Percentiles rank a stretch among this genome's conserved stretches.
Conservation (phyloP, 192 early-diverging fungal genomes). For the Oehlia diaphana region DNA sequence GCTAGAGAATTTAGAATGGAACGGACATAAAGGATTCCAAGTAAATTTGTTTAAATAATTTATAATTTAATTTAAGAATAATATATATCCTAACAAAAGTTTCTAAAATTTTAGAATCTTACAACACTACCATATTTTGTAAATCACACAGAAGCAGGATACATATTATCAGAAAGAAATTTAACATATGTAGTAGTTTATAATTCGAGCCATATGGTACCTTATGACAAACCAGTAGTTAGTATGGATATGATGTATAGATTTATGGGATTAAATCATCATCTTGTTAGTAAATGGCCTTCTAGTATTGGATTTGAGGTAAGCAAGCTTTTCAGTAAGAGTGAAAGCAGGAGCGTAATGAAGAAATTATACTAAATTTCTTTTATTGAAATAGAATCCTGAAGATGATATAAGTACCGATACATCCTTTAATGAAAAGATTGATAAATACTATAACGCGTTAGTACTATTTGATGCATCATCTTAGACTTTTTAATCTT, state of each 20-base stretch:
- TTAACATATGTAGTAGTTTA: constrained; percentile 83
- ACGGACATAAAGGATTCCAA: constrained; percentile 57
- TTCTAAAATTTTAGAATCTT: neutral
- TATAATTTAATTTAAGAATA: neutral
- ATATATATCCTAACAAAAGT: neutral
- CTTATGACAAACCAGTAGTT: constrained; percentile 82
- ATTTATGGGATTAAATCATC: constrained; percentile 61
- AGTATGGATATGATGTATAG: constrained; percentile 86
- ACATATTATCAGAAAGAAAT: constrained; percentile 49
- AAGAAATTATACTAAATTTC: neutral
- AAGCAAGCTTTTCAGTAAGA: neutral
- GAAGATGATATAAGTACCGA: neutral
- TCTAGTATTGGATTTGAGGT: constrained; percentile 32
- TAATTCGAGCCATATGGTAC: constrained; percentile 87
- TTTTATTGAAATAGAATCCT: neutral
- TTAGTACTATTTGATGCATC: neutral
- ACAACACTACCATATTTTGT: constrained; percentile 46
- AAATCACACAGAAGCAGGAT: constrained; percentile 42
- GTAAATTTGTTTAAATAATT: constrained; percentile 33
- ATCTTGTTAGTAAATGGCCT: constrained; percentile 23
- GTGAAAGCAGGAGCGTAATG: too few relatives aligned
- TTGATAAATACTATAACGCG: constrained; percentile 37
- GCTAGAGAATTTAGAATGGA: constrained; percentile 69
- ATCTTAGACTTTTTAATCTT: neutral
- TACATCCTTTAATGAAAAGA: constrained; percentile 25